A percentile compares a stretch with the other conserved stretches of the same genome.
phyloP scores from a whole-genome alignment of 495 filamentous ascomycete species.

The Pseudotulostoma volvatum region DNA sequence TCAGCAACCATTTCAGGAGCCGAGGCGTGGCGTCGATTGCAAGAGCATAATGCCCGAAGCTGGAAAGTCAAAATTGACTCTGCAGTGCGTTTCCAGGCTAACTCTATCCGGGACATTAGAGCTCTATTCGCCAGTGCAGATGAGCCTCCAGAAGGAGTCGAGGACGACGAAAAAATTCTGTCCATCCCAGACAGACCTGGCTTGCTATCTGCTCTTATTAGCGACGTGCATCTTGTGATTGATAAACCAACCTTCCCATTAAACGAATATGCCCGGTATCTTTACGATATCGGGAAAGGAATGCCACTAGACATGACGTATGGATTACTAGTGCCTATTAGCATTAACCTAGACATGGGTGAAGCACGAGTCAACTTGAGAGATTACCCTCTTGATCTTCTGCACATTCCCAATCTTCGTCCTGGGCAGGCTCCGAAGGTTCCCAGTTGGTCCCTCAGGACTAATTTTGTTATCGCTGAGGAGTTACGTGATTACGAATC shows the following conservation, averaged over 20 bases:
- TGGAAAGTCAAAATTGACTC: constrained; percentile 89
- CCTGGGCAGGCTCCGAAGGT: constrained; percentile 62
- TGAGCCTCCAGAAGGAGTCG: constrained; percentile 60
- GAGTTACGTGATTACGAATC: constrained; percentile 70
- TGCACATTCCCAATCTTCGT: constrained; percentile 77
- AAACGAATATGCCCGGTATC: constrained; percentile 59
- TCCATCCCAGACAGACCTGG: constrained; percentile 75
- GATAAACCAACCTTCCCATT: constrained; percentile 90
- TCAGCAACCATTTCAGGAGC: constrained; percentile 51
- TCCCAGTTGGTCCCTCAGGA: constrained; percentile 67
- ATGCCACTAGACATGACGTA: constrained; percentile 88
- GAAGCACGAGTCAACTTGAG: constrained; percentile 71
- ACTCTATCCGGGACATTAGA: constrained; percentile 62
- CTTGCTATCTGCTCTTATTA: constrained; percentile 63
- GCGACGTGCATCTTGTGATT: constrained; percentile 68
- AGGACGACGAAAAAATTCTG: constrained; percentile 72
- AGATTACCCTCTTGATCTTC: constrained; percentile 82
- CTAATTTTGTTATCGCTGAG: constrained; percentile 94
- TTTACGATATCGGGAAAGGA: constrained; percentile 83
- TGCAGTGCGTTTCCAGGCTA: constrained; percentile 49
- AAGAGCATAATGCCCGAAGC: constrained; percentile 66
- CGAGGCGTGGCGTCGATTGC: constrained; percentile 57
- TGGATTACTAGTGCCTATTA: constrained; percentile 75
- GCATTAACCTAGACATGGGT: constrained; percentile 76
- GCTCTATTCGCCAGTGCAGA: constrained; percentile 71